Base-by-base conservation (phyloP, 1,139 yeast species). In the Yamadazyma aaseri region DNA sequence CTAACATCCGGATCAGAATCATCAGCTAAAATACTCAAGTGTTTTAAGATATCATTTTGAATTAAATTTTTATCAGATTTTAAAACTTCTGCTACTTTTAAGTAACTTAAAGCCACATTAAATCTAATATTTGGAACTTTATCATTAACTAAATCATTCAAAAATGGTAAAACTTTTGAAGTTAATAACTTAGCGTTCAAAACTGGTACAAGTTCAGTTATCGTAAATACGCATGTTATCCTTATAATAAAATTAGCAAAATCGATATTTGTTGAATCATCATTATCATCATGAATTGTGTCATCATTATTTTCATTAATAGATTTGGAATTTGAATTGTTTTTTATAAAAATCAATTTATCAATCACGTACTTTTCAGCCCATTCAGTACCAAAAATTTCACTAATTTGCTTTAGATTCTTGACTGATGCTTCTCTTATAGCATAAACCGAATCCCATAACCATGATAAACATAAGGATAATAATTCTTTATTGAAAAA, bases 391-490 rank as follows among this genome's bases (percentile, higher is more conserved):
- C 98, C 98, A 61, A 92, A 94, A 29, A 86, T 89, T 44, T 75
- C 76, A 4, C 96, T 81, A 50, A 94, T 71, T 50, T 84, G 82
- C 47, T 77, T 81, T 50, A 92, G 70, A 58, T 90, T 94, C 41
- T 73, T 65, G 22, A 94, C 96, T 1, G 97, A 97, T 10, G 98
- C 98, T 50, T 89, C 95, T 60, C 99, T 80, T 44, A 94, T 90
- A 6, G 97, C 92, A 61, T 79, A 92, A 26, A 94, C 98, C 11
- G 94, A 86, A 63, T 94, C 99, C 96, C 97, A 90, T 47, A 94
- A 71, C 97, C 98, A 94, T 15, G 92, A 85, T 79, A 94, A 78
- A 55, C 97, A 94, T 48, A 94, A 70, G 32, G 86, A 81, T 43
- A 95, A 90, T 49, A 94, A 71, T 52, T 92, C 96, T 53, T 86